These are phyloP conservation scores for Nicotiana obtusifolia DNA, from an alignment of 257 asterid genomes.

Conservation along the genomic window DNA sequence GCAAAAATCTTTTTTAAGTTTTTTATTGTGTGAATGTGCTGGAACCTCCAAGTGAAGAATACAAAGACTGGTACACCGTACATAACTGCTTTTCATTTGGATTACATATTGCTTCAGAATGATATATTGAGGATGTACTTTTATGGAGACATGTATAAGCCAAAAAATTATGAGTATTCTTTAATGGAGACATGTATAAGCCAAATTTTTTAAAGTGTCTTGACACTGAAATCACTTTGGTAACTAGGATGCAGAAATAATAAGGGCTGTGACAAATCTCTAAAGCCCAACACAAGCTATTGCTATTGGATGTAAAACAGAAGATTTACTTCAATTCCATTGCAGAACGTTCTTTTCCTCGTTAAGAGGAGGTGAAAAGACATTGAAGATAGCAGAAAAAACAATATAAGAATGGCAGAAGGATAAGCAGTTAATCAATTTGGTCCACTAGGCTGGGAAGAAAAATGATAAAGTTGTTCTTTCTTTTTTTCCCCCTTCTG, in stretches of 20 bases:
- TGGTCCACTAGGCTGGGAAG: not conserved
- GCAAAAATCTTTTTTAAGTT: not conserved
- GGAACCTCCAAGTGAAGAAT: not conserved
- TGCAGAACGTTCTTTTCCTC: not conserved
- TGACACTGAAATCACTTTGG: not conserved
- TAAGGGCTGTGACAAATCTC: not conserved
- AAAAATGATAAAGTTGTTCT: not conserved
- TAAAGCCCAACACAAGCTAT: not conserved
- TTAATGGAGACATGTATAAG: not conserved
- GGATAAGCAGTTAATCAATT: not conserved
- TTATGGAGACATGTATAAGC: not conserved
- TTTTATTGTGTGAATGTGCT: not conserved
- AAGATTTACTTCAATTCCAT: not conserved
- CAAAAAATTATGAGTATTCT: not conserved
- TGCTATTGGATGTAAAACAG: not conserved
- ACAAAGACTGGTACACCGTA: not conserved
- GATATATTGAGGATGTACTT: not conserved
- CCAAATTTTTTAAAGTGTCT: not conserved
- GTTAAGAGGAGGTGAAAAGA: not conserved
- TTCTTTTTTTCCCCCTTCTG: not conserved
- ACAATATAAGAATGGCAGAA: not conserved
- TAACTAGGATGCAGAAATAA: not conserved
- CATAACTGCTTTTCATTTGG: not conserved
- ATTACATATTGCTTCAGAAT: not conserved
- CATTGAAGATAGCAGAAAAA: not conserved